A percentile compares a stretch with the other conserved stretches of the same genome.
Evolutionary conservation across 148 eudicot genomes (phyloP).

Genomic region (Oxyria digyna): DNA sequence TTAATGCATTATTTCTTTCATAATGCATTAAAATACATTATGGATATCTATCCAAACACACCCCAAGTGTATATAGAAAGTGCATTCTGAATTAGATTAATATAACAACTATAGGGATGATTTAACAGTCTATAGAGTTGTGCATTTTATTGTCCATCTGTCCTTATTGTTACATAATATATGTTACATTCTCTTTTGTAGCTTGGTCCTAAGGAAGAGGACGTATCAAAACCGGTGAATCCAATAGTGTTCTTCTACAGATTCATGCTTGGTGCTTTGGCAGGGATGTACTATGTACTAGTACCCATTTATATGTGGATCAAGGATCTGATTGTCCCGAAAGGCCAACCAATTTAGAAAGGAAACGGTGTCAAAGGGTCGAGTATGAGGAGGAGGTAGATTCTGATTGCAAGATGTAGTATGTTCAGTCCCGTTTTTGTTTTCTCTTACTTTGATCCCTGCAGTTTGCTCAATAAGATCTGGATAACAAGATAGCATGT

Average conservation of each 20-base stretch:
- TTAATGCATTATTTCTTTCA: too few species aligned
- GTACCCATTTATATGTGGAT: constrained; percentile 93
- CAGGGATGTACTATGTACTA: constrained; percentile 51
- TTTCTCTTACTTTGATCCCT: background rate
- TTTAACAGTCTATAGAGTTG: too few species aligned
- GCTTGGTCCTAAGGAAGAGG: constrained; percentile 85
- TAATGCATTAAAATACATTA: too few species aligned
- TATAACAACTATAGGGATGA: too few species aligned
- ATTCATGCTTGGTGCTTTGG: constrained; percentile 57
- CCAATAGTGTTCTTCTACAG: constrained; percentile 49
- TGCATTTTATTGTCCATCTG: too few species aligned
- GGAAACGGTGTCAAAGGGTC: too few species aligned
- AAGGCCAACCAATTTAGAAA: constrained; percentile 60
- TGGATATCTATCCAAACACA: too few species aligned
- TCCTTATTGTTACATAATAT: too few species aligned
- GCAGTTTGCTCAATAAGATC: background rate
- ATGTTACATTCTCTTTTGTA: constrained; percentile 12
- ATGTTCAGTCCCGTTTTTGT: background rate
- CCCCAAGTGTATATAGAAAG: background rate
- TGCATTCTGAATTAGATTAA: too few species aligned
- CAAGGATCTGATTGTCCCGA: constrained; percentile 64
- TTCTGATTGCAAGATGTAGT: background rate
- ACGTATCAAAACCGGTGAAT: constrained; percentile 53
- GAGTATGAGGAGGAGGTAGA: background rate
- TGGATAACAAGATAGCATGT: background rate